Percentiles rank a stretch among this genome's conserved stretches.
Conservation (phyloP, 352 stramenopile species). For the Thalassiosira mediterranea region DNA sequence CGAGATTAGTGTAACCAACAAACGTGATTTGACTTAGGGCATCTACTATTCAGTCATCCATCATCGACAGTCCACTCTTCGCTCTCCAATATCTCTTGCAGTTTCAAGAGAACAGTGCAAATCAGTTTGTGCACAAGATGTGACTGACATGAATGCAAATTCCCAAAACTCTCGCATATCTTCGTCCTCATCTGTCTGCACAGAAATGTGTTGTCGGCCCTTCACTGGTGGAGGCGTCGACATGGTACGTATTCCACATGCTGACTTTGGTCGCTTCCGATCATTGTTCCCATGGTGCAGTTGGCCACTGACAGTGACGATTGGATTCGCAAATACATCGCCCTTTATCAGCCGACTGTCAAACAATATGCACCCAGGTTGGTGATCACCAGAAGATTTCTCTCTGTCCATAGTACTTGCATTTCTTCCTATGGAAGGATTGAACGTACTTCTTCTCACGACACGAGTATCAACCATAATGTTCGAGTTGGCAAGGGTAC, state of each 20-base stretch:
- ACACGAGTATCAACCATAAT: slow-evolving; percentile 38
- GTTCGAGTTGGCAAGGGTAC: slow-evolving; percentile 5
- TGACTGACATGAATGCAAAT: too few relatives aligned
- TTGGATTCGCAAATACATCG: slow-evolving; percentile 32
- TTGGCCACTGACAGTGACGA: slow-evolving; percentile 31
- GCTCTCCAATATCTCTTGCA: too few relatives aligned
- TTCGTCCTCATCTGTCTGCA: slow-evolving; percentile 30
- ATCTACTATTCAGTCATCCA: too few relatives aligned
- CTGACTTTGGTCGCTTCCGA: too few relatives aligned
- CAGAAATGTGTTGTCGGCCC: slow-evolving; percentile 11
- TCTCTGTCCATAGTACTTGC: not conserved
- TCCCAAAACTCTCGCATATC: too few relatives aligned
- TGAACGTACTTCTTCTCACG: slow-evolving; percentile 23
- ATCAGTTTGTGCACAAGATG: too few relatives aligned
- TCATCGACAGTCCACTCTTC: too few relatives aligned
- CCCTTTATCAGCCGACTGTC: not conserved
- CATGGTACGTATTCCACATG: too few relatives aligned
- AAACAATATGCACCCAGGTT: slow-evolving; percentile 23
- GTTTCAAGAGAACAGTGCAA: too few relatives aligned
- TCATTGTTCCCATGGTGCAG: too few relatives aligned
- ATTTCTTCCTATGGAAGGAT: slow-evolving; percentile 1
- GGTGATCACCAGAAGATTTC: not conserved
- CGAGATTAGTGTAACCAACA: too few relatives aligned
- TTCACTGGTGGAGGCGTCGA: slow-evolving; percentile 15
- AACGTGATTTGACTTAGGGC: too few relatives aligned